A percentile compares a stretch with the other conserved stretches of the same genome.
These are phyloP conservation scores for Geranomyces variabilis DNA, from an alignment of 192 early-diverging fungal genomes.

Conservation along the genomic window DNA sequence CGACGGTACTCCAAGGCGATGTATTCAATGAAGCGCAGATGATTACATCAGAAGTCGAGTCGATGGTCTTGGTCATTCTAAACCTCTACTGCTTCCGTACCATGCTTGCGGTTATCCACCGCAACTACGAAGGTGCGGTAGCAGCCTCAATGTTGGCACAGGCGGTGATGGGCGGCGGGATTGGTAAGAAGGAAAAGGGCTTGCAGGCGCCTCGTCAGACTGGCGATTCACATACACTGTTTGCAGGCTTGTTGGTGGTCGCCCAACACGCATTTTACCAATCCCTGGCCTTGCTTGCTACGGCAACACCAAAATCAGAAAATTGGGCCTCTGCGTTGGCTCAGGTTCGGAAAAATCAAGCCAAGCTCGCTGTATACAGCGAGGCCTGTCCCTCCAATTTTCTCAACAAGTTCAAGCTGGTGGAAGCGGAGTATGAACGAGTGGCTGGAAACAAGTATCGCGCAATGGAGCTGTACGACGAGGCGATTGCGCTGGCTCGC, in stretches of 20 bases:
- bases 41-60: constrained; percentile 2
- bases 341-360: constrained; percentile 9
- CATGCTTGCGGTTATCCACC: constrained; percentile 4
- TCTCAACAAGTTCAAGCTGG: constrained; percentile 17
- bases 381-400: constrained; percentile 4
- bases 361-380: background rate
- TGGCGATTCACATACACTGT: too few relatives aligned
- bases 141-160: background rate
- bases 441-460: constrained; percentile 11
- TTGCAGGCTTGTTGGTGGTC: background rate
- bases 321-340: background rate
- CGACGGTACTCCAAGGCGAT: constrained; percentile 19
- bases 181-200: constrained; percentile 3
- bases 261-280: constrained; percentile 21
- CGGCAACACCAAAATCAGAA: background rate
- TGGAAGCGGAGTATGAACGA: constrained; percentile 23
- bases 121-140: constrained; percentile 9
- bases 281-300: constrained; percentile 14
- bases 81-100: background rate
- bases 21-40: constrained; percentile 25
- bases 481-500: constrained; percentile 15
- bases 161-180: background rate
- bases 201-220: too few relatives aligned
- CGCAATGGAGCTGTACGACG: constrained; percentile 26
- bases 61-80: constrained; percentile 8